Percentiles rank a stretch among this genome's conserved stretches.
Evolutionary conservation across 2,329 filamentous ascomycete genomes (phyloP).

Genomic region (Scedosporium apiospermum): DNA sequence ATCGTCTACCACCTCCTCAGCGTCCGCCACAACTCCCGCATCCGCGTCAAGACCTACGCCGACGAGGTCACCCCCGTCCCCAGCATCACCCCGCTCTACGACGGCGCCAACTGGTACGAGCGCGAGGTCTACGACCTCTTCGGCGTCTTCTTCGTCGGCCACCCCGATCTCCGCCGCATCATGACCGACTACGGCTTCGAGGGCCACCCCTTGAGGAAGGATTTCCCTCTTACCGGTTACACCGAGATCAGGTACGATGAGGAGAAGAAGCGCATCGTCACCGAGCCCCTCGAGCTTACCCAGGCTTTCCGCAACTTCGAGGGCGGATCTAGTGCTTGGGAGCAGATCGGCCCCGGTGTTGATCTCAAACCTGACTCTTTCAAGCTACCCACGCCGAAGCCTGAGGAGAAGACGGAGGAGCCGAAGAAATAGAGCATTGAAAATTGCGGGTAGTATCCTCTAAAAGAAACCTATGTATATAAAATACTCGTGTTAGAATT

Average conservation of each 20-base stretch:
- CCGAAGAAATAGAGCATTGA: conserved; percentile 67
- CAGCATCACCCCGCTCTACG: conserved; percentile 75
- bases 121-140: conserved; percentile 96
- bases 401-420: conserved; percentile 84
- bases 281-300: conserved; percentile 93
- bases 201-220: conserved; percentile 92
- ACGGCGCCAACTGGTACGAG: conserved; percentile 98
- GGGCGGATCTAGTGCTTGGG: conserved; percentile 66
- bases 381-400: conserved; percentile 91
- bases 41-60: conserved; percentile 97
- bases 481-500: conserved; percentile 5
- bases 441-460: not conserved
- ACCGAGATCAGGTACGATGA: conserved; percentile 97
- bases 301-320: conserved; percentile 99
- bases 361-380: conserved; percentile 79
- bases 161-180: conserved; percentile 92
- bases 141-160: conserved; percentile 90
- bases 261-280: conserved; percentile 99
- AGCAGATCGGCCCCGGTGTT: conserved; percentile 57
- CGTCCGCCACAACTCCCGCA: conserved; percentile 90
- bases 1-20: conserved; percentile 96
- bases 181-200: conserved; percentile 99
- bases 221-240: conserved; percentile 96
- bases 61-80: conserved; percentile 93
- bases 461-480: not conserved